Evolutionary conservation across 148 eudicot species (phyloP).

Genomic region (Drosera capensis): DNA sequence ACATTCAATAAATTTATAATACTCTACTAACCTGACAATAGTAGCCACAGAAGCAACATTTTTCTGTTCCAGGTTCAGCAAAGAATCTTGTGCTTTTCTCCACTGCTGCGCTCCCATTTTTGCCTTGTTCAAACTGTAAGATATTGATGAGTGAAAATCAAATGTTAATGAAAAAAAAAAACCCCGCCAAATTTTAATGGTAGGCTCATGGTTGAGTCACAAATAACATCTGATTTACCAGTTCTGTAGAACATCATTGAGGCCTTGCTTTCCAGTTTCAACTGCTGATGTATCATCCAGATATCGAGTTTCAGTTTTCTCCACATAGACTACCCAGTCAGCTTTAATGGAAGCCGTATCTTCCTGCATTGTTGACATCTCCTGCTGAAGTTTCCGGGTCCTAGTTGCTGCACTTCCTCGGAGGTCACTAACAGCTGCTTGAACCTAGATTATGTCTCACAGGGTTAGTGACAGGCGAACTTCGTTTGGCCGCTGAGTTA

Average conservation of each 20-base stretch:
- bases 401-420: conserved; percentile 63
- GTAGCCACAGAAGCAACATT: conserved; percentile 73
- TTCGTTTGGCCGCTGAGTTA: too few species aligned
- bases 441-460: too few species aligned
- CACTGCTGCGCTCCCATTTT: conserved; percentile 73
- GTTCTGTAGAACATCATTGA: conserved; percentile 58
- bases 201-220: neutral
- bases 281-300: conserved; percentile 67
- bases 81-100: conserved; percentile 72
- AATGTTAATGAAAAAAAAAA: neutral
- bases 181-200: neutral
- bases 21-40: conserved; percentile 70
- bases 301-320: conserved; percentile 61
- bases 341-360: conserved; percentile 45
- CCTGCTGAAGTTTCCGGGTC: conserved; percentile 57
- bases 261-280: conserved; percentile 63
- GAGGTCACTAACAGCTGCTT: conserved; percentile 59
- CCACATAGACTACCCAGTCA: conserved; percentile 59
- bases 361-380: conserved; percentile 77
- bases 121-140: conserved; percentile 63
- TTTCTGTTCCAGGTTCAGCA: conserved; percentile 62
- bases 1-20: too few species aligned
- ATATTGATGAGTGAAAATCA: too few species aligned
- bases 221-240: conserved; percentile 44
- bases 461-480: too few species aligned